Evolutionary conservation across 768 basidiomycete genomes (phyloP).

Genomic region (Suillus ampliporus): DNA sequence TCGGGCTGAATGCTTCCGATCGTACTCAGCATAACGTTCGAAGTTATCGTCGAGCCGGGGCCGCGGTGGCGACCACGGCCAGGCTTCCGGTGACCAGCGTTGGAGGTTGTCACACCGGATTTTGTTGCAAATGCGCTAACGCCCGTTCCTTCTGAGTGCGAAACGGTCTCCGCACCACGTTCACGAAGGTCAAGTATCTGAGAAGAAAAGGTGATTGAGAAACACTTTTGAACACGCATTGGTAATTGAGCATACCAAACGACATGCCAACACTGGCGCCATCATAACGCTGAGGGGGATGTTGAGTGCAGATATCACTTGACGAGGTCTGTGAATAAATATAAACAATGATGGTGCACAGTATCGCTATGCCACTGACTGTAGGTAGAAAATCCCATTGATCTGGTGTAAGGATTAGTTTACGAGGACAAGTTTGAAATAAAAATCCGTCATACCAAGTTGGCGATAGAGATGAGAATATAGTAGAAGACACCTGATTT

Average conservation of each 20-base stretch:
- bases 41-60: constrained; percentile 57
- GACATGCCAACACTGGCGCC: constrained; percentile 78
- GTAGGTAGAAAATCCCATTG: constrained; percentile 87
- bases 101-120: constrained; percentile 44
- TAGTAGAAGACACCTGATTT: constrained; percentile 79
- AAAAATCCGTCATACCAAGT: constrained; percentile 51
- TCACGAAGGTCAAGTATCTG: constrained; percentile 85
- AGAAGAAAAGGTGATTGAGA: constrained; percentile 12
- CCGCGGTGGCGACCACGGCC: constrained; percentile 51
- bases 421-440: constrained; percentile 4
- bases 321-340: constrained; percentile 62
- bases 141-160: constrained; percentile 75
- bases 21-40: constrained; percentile 67
- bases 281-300: constrained; percentile 88
- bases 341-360: constrained; percentile 7
- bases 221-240: not conserved
- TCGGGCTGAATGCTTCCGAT: constrained; percentile 64
- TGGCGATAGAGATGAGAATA: constrained; percentile 84
- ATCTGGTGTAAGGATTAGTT: constrained; percentile 43
- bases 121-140: constrained; percentile 71
- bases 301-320: constrained; percentile 82
- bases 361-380: constrained; percentile 49
- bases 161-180: constrained; percentile 71
- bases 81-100: constrained; percentile 25
- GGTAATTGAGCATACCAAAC: constrained; percentile 53